Conservation (phyloP, 805 yeast genomes). For the Teunomyces gatunensis region DNA sequence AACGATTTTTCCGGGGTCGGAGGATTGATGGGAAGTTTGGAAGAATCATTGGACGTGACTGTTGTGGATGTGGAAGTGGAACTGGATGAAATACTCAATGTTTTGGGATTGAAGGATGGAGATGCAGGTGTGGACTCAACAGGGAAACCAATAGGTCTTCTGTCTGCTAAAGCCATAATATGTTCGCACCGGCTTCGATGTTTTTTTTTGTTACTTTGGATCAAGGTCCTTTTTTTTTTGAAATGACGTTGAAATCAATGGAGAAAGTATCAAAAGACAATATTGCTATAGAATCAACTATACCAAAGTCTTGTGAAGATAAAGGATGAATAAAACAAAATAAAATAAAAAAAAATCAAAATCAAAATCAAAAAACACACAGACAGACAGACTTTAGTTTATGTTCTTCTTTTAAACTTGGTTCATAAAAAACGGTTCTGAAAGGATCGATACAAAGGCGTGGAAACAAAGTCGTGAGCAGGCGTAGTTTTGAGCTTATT, state of each 20-base stretch:
- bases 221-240: not conserved
- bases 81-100: slow-evolving; percentile 12
- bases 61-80: no score
- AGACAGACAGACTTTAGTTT: not conserved
- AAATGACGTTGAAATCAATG: no score
- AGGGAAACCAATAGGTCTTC: slow-evolving; percentile 60
- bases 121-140: slow-evolving; percentile 46
- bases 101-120: slow-evolving; percentile 38
- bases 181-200: not conserved
- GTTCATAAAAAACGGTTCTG: slow-evolving; percentile 5
- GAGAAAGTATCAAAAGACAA: slow-evolving; percentile 7
- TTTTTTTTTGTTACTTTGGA: not conserved
- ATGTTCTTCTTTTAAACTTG: not conserved
- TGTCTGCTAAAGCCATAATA: slow-evolving; percentile 62
- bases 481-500: not conserved
- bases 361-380: not conserved
- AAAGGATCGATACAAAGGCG: not conserved
- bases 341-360: not conserved
- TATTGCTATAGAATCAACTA: slow-evolving; percentile 1
- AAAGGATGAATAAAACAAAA: slow-evolving; percentile 6
- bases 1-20: slow-evolving; percentile 22
- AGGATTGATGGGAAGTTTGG: slow-evolving; percentile 13
- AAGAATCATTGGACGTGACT: no score
- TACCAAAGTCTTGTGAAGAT: slow-evolving; percentile 3
- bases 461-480: no score